Conservation (phyloP, 495 filamentous ascomycete genomes). For the Xylaria flabelliformis region DNA sequence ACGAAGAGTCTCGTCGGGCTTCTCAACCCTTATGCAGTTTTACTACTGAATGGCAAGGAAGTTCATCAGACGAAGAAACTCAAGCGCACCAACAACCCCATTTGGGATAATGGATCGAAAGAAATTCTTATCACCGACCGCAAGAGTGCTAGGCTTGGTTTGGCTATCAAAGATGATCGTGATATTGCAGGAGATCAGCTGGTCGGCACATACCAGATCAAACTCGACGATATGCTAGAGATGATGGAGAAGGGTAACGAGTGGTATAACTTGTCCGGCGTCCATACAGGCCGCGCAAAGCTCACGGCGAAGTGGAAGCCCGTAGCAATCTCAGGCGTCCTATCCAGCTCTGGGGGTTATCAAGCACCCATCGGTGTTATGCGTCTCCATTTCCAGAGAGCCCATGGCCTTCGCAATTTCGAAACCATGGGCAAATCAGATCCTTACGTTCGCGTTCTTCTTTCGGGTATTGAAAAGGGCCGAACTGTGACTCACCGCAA, state of each 20-base stretch:
- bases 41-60: slow-evolving; percentile 89
- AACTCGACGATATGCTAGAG: slow-evolving; percentile 89
- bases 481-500: slow-evolving; percentile 95
- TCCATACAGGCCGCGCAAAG: slow-evolving; percentile 84
- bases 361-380: slow-evolving; percentile 92
- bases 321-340: slow-evolving; percentile 76
- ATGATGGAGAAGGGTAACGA: slow-evolving; percentile 91
- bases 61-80: slow-evolving; percentile 84
- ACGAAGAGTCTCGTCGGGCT: slow-evolving; percentile 86
- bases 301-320: slow-evolving; percentile 94
- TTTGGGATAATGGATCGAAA: slow-evolving; percentile 89
- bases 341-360: slow-evolving; percentile 84
- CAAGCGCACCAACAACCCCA: slow-evolving; percentile 95
- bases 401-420: slow-evolving; percentile 82
- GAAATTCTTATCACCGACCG: slow-evolving; percentile 93
- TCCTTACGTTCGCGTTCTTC: slow-evolving; percentile 85
- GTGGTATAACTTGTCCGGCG: slow-evolving; percentile 89
- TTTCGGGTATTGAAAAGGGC: slow-evolving; percentile 87
- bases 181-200: slow-evolving; percentile 83
- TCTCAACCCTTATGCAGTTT: slow-evolving; percentile 86
- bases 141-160: slow-evolving; percentile 83
- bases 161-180: slow-evolving; percentile 93
- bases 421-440: slow-evolving; percentile 97
- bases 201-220: slow-evolving; percentile 91
- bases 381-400: slow-evolving; percentile 89